phyloP scores from a whole-genome alignment of 345 rosid genomes.

The Citrus hindsii region DNA sequence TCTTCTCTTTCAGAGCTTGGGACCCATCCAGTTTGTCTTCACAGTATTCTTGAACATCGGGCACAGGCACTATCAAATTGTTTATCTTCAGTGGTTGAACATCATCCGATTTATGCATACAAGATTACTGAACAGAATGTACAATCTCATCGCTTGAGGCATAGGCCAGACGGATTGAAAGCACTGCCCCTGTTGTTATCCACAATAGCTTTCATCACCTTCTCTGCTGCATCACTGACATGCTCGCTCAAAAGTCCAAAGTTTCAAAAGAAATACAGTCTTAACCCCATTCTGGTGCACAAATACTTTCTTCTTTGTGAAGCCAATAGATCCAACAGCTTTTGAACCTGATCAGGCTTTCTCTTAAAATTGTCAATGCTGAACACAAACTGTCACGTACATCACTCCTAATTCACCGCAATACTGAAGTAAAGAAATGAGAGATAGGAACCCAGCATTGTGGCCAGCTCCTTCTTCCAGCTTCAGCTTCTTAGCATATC shows the following conservation, averaged over 20 bases:
- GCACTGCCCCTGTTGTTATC: constrained; percentile 31
- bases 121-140: constrained; percentile 58
- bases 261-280: constrained; percentile 39
- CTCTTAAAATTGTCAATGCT: constrained; percentile 21
- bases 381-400: too few species aligned
- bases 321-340: constrained; percentile 63
- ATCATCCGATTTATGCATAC: constrained; percentile 16
- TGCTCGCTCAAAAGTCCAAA: constrained; percentile 44
- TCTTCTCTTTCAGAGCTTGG: too few species aligned
- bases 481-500: constrained; percentile 27
- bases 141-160: constrained; percentile 67
- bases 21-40: too few species aligned
- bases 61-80: too few species aligned
- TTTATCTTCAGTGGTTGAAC: too few species aligned
- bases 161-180: constrained; percentile 58
- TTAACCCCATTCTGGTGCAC: constrained; percentile 50
- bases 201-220: constrained; percentile 55
- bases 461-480: constrained; percentile 51
- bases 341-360: constrained; percentile 55
- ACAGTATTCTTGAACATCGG: too few species aligned
- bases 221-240: constrained; percentile 46
- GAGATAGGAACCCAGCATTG: constrained; percentile 51
- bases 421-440: constrained; percentile 46
- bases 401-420: constrained; percentile 19
- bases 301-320: constrained; percentile 52